A percentile compares a stretch with the other conserved stretches of the same genome.
Conservation (phyloP, 345 rosid genomes). For the Cochlearia excelsa region DNA sequence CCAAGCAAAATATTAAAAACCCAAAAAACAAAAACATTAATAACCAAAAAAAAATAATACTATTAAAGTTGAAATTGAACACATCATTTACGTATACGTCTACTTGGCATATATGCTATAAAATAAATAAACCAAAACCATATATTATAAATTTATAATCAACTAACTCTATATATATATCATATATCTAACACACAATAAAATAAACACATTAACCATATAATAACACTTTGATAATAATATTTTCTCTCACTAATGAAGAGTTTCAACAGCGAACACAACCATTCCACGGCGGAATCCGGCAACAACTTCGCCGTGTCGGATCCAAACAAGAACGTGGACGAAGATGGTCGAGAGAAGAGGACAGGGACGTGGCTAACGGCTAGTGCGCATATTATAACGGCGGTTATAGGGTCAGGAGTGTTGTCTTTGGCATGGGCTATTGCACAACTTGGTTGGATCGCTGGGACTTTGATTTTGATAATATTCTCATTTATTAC, state of each 20-base stretch:
- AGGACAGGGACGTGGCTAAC: constrained; percentile 77
- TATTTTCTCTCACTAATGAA: constrained; percentile 21
- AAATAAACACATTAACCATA: too few relatives aligned
- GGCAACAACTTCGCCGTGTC: constrained; percentile 21
- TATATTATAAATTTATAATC: too few relatives aligned
- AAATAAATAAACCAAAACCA: too few relatives aligned
- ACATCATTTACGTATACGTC: neutral
- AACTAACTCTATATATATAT: too few relatives aligned
- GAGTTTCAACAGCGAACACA: constrained; percentile 32
- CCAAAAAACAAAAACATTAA: constrained; percentile 5
- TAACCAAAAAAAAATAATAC: neutral
- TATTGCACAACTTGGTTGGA: constrained; percentile 89
- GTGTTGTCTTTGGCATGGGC: constrained; percentile 90
- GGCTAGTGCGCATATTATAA: constrained; percentile 90
- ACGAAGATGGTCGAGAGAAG: constrained; percentile 34
- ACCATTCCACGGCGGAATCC: constrained; percentile 28
- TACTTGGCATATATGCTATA: too few relatives aligned
- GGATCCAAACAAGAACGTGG: constrained; percentile 32
- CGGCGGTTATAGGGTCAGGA: constrained; percentile 94
- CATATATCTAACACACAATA: too few relatives aligned
- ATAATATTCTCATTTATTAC: constrained; percentile 65
- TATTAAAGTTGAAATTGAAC: constrained; percentile 13
- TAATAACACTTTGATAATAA: too few relatives aligned
- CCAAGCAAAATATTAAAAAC: neutral
- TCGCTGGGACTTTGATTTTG: constrained; percentile 60